These are phyloP conservation scores for Theileria luwenshuni DNA, from an alignment of 169 alveolate genomes.

Conservation along the genomic window DNA sequence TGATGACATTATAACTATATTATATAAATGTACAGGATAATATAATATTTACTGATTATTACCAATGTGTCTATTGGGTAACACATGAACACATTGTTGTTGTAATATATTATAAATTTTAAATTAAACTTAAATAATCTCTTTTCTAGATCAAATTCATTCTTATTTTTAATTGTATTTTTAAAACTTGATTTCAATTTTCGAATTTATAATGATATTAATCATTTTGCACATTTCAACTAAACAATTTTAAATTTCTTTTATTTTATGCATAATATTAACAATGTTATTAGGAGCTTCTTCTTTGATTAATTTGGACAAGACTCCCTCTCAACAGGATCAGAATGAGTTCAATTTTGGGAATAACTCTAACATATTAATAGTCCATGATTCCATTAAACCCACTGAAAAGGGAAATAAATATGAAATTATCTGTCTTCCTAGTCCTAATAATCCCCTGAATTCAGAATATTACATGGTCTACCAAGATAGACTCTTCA, in stretches of 20 bases:
- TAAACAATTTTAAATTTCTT: not conserved
- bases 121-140: too few relatives aligned
- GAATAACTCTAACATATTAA: constrained; percentile 1
- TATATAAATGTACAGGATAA: constrained; percentile 1
- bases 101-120: too few relatives aligned
- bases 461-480: constrained; percentile 12
- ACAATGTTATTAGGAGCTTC: constrained; percentile 25
- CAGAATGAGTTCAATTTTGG: constrained; percentile 2
- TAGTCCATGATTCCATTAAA: not conserved
- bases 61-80: constrained; percentile 2
- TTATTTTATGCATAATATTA: not conserved
- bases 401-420: not conserved
- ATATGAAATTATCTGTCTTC: constrained; percentile 40
- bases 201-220: too few relatives aligned
- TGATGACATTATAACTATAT: constrained; percentile 5
- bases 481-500: constrained; percentile 14
- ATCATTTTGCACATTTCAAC: too few relatives aligned
- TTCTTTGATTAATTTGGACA: not conserved
- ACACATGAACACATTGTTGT: too few relatives aligned
- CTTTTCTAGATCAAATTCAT: too few relatives aligned
- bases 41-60: not conserved
- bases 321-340: constrained; percentile 3
- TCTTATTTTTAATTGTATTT: too few relatives aligned
- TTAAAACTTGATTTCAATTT: too few relatives aligned
- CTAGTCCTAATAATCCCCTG: constrained; percentile 30